Percentiles rank a stretch among this genome's conserved stretches.
These are phyloP conservation scores for Glomus cerebriforme DNA, from an alignment of 192 early-diverging fungal genomes.

Conservation along the genomic window DNA sequence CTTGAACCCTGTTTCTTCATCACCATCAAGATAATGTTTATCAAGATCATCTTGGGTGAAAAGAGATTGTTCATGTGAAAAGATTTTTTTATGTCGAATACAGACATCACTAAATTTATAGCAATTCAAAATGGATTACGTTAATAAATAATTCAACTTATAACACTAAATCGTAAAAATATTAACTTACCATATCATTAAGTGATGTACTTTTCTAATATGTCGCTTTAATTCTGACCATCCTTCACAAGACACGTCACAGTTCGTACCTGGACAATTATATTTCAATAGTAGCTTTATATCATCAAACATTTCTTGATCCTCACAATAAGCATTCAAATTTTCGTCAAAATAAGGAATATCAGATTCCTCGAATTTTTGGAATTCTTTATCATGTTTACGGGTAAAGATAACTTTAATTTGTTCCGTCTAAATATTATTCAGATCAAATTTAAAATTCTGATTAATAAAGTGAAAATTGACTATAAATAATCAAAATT, in stretches of 20 bases:
- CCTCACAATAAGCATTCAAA: conserved; percentile 76
- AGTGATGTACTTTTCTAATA: conserved; percentile 71
- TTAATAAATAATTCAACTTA: background rate
- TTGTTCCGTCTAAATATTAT: conserved; percentile 65
- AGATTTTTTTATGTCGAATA: conserved; percentile 85
- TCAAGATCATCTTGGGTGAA: conserved; percentile 76
- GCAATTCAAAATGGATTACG: background rate
- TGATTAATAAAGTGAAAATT: background rate
- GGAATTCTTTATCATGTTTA: conserved; percentile 56
- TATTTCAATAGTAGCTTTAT: conserved; percentile 72
- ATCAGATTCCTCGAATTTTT: conserved; percentile 50
- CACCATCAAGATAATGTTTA: conserved; percentile 77
- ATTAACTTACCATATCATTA: conserved; percentile 69
- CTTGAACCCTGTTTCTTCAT: conserved; percentile 66
- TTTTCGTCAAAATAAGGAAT: conserved; percentile 66
- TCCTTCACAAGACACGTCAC: conserved; percentile 69
- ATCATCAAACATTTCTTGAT: conserved; percentile 72
- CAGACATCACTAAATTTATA: conserved; percentile 76
- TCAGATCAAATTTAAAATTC: background rate
- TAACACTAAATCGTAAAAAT: background rate
- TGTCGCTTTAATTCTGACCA: conserved; percentile 88
- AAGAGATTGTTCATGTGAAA: conserved; percentile 89
- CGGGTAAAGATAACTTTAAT: conserved; percentile 77
- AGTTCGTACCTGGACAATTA: conserved; percentile 86
- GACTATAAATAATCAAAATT: conserved; percentile 27